Evolutionary conservation across 176 grass and related monocot species (phyloP), one percentile per base, ranked within the genome.

Genomic region (Lolium perenne): DNA sequence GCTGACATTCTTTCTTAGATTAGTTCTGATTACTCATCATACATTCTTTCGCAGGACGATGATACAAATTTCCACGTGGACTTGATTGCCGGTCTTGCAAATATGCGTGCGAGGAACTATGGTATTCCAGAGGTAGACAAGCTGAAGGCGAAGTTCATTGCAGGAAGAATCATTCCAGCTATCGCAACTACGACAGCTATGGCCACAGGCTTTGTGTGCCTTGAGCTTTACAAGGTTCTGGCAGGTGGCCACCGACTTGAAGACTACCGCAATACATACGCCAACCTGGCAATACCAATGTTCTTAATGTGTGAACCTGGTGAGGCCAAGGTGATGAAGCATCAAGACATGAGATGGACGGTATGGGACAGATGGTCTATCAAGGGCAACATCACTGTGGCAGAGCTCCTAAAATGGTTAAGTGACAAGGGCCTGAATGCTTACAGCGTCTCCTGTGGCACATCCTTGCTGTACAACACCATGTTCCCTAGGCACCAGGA

Each of bases 151-250:
- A 97, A 97, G 65, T 74, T 97, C 67, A 95, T 95, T 72, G 92
- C 92, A 6, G 92, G 95, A 58, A 93, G 85, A 80, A 95, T 97
- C 82, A 95, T 91, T 63, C 95, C 92, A 1, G 89, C 91, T 15
- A 90, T 95, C 13, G 87, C 90, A 45, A 97, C 95, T 29, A 90
- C 92, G 32, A 97, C 91, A 56, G 95, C 89, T 68, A 91, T 97
- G 95, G 95, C 95, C 23, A 95, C 91, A 45, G 95, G 95, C 48
- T 76, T 97, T 46, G 89, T 95, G 35, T 97, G 92, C 76, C 91
- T 97, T 61, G 95, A 97, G 69, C 92, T 97, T 78, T 97, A 97
- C 89, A 95, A 97, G 82, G 92, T 95, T 64, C 81, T 95, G 65
- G 84, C 89, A 13, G 91, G 90, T 74, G 73, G 74, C 69, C 95